Evolutionary conservation across 495 filamentous ascomycete genomes (phyloP).

Genomic region (Aspergillus cavernicola): DNA sequence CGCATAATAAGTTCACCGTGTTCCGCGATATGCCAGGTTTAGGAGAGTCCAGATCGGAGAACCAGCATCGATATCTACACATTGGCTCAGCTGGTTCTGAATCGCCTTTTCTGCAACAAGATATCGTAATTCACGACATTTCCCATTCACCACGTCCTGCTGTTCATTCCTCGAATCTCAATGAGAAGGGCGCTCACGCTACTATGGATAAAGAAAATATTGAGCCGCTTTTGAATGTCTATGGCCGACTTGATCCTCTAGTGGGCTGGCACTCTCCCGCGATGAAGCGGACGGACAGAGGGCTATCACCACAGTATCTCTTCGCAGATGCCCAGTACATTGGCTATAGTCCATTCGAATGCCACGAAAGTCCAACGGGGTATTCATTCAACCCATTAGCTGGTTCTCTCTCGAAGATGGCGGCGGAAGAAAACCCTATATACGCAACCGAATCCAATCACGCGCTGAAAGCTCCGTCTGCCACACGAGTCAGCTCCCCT

Average conservation of each 20-base stretch:
- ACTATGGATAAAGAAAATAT: conserved; percentile 40
- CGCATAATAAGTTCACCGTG: conserved; percentile 29
- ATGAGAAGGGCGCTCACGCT: conserved; percentile 1
- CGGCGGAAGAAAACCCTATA: conserved; percentile 67
- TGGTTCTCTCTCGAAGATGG: conserved; percentile 46
- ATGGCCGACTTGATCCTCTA: conserved; percentile 29
- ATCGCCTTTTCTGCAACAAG: conserved; percentile 20
- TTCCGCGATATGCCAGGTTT: conserved; percentile 30
- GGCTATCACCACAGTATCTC: conserved; percentile 32
- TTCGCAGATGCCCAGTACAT: conserved; percentile 27
- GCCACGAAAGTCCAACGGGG: conserved; percentile 23
- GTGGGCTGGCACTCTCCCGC: conserved; percentile 30
- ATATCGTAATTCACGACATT: not conserved
- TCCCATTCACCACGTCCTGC: conserved; percentile 12
- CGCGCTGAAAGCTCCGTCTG: conserved; percentile 18
- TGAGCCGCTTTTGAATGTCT: conserved; percentile 36
- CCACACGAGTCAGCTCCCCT: conserved; percentile 52
- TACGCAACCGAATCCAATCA: conserved; percentile 58
- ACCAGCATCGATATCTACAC: conserved; percentile 9
- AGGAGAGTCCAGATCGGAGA: conserved; percentile 10
- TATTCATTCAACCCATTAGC: conserved; percentile 40
- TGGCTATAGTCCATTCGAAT: conserved; percentile 29
- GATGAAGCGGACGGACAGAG: conserved; percentile 26
- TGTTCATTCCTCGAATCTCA: conserved; percentile 10
- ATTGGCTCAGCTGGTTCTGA: conserved; percentile 23